These are phyloP conservation scores for Triticum aestivum DNA, from an alignment of 176 grass and related monocot genomes.

Conservation along the genomic window DNA sequence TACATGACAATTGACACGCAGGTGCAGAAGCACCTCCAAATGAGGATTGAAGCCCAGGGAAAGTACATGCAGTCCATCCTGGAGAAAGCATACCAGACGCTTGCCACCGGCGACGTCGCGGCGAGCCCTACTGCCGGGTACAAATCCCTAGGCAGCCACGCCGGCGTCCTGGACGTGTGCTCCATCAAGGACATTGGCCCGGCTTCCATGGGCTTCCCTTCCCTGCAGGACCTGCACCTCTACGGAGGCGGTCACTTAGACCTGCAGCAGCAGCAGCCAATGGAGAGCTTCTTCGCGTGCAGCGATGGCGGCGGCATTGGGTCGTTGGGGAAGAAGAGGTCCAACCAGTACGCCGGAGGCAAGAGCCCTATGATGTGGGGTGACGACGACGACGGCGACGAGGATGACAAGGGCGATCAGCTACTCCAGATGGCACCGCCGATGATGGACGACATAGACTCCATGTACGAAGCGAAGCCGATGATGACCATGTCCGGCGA, in stretches of 20 bases:
- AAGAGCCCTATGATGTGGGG: constrained; percentile 83
- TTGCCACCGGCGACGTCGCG: constrained; percentile 44
- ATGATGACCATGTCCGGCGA: constrained; percentile 60
- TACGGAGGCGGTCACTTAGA: constrained; percentile 67
- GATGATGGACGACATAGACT: constrained; percentile 74
- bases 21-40: constrained; percentile 96
- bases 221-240: constrained; percentile 80
- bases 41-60: constrained; percentile 95
- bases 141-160: constrained; percentile 62
- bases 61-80: constrained; percentile 99
- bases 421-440: constrained; percentile 57
- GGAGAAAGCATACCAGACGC: constrained; percentile 84
- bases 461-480: constrained; percentile 75
- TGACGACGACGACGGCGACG: constrained; percentile 46
- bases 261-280: constrained; percentile 70
- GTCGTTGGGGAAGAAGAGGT: constrained; percentile 63
- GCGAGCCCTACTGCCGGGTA: constrained; percentile 41
- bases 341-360: constrained; percentile 37
- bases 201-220: constrained; percentile 61
- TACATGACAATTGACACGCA: constrained; percentile 35
- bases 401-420: constrained; percentile 58
- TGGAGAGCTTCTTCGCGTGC: constrained; percentile 61
- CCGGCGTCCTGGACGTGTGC: constrained; percentile 52
- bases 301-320: constrained; percentile 35
- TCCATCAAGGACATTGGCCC: constrained; percentile 52